phyloP scores from a whole-genome alignment of 2,329 filamentous ascomycete genomes.

The Scopulariopsis brevicaulis region DNA sequence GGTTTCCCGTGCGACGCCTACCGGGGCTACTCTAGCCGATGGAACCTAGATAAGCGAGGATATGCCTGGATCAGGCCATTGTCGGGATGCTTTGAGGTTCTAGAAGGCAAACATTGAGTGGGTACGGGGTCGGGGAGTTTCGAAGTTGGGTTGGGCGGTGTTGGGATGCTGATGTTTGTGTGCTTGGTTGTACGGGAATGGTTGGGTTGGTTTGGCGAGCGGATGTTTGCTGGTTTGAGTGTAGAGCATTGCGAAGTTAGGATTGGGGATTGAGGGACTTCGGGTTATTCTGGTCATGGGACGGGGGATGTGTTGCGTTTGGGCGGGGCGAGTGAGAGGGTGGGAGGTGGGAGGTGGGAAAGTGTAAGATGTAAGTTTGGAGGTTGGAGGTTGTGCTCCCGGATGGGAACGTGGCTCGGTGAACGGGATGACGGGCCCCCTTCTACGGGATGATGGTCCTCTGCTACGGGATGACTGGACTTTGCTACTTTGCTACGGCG shows the following conservation, averaged over 20 bases:
- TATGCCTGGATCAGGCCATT: neutral
- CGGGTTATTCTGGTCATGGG: neutral
- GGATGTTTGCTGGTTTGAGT: neutral
- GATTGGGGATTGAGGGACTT: neutral
- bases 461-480: no score
- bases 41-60: neutral
- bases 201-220: neutral
- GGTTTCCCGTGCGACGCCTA: neutral
- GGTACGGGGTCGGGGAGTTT: neutral
- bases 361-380: no score
- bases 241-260: neutral
- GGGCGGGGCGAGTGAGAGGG: neutral
- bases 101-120: neutral
- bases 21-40: neutral
- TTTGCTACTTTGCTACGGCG: no score
- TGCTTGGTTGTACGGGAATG: neutral
- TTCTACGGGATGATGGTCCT: no score
- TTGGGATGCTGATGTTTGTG: neutral
- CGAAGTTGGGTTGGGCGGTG: neutral
- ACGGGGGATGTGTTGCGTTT: neutral
- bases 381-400: no score
- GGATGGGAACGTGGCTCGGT: no score
- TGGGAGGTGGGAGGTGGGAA: neutral
- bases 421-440: no score
- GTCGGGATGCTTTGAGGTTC: neutral